Evolutionary conservation across 768 basidiomycete genomes (phyloP).

Genomic region (Pulveroboletus sp.): DNA sequence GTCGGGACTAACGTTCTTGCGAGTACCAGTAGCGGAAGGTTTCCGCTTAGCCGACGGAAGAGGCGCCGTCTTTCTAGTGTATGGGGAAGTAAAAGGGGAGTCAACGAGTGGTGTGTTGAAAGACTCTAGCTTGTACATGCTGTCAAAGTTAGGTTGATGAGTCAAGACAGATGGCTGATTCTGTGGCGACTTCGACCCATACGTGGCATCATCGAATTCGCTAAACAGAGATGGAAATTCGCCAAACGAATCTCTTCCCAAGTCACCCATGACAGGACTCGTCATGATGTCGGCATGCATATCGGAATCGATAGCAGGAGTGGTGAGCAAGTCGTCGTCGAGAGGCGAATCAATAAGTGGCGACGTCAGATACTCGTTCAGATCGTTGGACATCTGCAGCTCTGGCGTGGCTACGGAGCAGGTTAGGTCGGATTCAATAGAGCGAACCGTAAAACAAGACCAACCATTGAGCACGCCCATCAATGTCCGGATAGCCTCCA

Average conservation of each 20-base stretch:
- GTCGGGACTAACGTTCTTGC: constrained; percentile 63
- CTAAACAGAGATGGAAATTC: constrained; percentile 32
- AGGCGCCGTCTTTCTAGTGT: constrained; percentile 10
- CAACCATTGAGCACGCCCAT: constrained; percentile 39
- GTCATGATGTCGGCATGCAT: constrained; percentile 38
- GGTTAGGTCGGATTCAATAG: neutral
- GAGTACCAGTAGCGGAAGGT: constrained; percentile 55
- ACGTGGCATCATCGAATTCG: constrained; percentile 15
- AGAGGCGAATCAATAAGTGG: constrained; percentile 45
- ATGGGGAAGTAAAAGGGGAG: constrained; percentile 30
- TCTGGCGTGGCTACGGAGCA: constrained; percentile 30
- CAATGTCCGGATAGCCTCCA: constrained; percentile 34
- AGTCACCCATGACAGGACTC: constrained; percentile 38
- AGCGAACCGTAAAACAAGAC: neutral
- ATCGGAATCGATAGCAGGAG: constrained; percentile 38
- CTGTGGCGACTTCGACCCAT: constrained; percentile 14
- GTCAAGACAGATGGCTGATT: constrained; percentile 7
- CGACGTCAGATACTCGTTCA: constrained; percentile 43
- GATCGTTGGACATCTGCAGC: constrained; percentile 33
- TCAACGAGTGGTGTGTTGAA: constrained; percentile 50
- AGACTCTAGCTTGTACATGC: constrained; percentile 43
- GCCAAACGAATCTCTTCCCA: constrained; percentile 28
- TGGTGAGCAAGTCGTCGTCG: constrained; percentile 41
- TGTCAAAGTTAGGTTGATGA: constrained; percentile 28
- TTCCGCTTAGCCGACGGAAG: constrained; percentile 26